Evolutionary conservation across 345 rosid species (phyloP).

Genomic region (Eutrema japonicum): DNA sequence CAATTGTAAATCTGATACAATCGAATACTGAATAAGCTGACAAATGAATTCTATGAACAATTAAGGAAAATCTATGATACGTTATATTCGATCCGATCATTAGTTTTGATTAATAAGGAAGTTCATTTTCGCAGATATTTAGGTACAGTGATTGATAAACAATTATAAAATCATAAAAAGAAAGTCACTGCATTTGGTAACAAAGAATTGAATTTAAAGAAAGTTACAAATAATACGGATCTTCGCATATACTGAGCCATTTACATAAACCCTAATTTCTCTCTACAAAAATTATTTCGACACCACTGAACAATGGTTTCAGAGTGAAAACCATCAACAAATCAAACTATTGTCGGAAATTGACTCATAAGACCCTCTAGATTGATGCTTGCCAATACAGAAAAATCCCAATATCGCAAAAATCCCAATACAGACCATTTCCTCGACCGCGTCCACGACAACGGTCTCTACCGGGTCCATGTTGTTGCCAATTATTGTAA

Average conservation of each 20-base stretch:
- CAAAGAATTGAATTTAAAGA: not conserved
- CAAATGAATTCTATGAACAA: not conserved
- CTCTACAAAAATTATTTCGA: not conserved
- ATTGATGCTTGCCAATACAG: not conserved
- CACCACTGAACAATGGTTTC: too few species aligned
- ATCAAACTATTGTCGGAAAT: not conserved
- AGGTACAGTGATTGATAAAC: too few species aligned
- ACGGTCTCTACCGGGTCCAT: too few species aligned
- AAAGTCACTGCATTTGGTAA: not conserved
- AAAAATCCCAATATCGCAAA: not conserved
- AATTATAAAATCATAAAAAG: not conserved
- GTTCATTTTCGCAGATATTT: too few species aligned
- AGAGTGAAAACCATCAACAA: not conserved
- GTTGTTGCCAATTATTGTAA: too few species aligned
- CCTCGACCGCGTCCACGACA: too few species aligned
- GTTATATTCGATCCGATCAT: not conserved
- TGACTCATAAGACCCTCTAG: not conserved
- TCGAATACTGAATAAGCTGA: not conserved
- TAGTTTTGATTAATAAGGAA: not conserved
- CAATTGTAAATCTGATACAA: not conserved
- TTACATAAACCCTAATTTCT: not conserved
- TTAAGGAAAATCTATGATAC: not conserved
- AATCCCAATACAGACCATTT: too few species aligned
- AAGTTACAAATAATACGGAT: not conserved
- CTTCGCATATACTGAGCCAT: not conserved